A percentile compares a stretch with the other conserved stretches of the same genome.
Evolutionary conservation across 768 basidiomycete species (phyloP).

Genomic region (Lyophyllum shimeji): DNA sequence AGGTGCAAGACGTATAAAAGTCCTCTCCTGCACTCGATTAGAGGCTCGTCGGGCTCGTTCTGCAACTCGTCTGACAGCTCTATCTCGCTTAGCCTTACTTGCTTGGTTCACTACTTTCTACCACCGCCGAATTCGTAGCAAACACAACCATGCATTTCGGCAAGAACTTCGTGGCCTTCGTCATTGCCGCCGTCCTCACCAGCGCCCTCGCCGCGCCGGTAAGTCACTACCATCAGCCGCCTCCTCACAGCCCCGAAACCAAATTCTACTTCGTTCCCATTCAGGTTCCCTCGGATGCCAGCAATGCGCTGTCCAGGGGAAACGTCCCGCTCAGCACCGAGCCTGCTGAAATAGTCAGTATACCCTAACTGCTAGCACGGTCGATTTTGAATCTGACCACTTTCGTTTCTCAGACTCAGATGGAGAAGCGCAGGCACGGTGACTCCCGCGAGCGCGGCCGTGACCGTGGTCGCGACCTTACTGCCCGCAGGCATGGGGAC

Average conservation of each 20-base stretch:
- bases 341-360: not conserved
- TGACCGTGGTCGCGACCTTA: not conserved
- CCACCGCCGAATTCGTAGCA: not conserved
- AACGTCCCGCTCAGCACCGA: not conserved
- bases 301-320: not conserved
- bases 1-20: constrained; percentile 16
- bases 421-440: not conserved
- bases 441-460: not conserved
- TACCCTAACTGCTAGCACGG: not conserved
- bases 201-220: constrained; percentile 29
- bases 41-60: constrained; percentile 5
- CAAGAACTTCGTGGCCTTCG: constrained; percentile 32
- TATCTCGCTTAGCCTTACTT: constrained; percentile 1
- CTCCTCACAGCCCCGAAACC: not conserved
- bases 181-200: constrained; percentile 31
- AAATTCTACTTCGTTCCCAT: not conserved
- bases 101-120: constrained; percentile 1
- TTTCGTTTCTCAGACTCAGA: not conserved
- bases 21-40: not conserved
- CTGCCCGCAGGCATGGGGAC: not conserved
- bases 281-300: not conserved
- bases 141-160: constrained; percentile 33
- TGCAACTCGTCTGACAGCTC: not conserved
- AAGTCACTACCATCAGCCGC: not conserved
- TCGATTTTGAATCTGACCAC: not conserved